Base-by-base conservation (phyloP, 441 rosid genomes). In the Viola pubescens region DNA sequence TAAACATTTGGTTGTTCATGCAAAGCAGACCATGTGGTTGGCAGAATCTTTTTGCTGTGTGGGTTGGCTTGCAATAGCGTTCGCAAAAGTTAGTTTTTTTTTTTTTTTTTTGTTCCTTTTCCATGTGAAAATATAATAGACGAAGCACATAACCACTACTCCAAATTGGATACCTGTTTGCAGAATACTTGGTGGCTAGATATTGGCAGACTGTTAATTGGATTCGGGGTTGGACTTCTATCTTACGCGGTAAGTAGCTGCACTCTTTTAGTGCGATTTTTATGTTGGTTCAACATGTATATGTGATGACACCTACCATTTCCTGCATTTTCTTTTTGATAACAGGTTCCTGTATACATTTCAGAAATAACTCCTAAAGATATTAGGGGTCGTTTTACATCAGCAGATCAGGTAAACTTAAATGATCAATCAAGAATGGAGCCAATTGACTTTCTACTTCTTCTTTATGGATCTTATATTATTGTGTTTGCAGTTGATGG, bases 301-400 rank as follows among this genome's bases (percentile, higher is more conserved):
- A 16, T 16, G 19, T 16, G 19, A 1, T 16, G 19, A 16, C 19
- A 16, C 19, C 19, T 16, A 16, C 19, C 19, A 16, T 16, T 16
- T 16, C 19, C 19, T 16, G 19, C 19, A 5, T 34, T 1, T 68
- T 48, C 52, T 51, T 59, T 37, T 12, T 65, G 16, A n/a, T 10
- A 56, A 2, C 56, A 83, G 86, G 81, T 77, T 48, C 89, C 92
- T 1, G 49, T 82, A 9, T 82, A 81, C 44, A 70, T 87, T 58
- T 83, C 87, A 38, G 92, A 88, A 73, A 82, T 83, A 62, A 46
- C 90, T 1, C 88, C 90, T 1, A 82, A 80, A 72, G 69, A 79
- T 47, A 61, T 81, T 49, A 77, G 88, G 6, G 95, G 95, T 45
- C 72, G 78, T 46, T 75, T 80, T 66, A 58, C 85, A 5, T 56